Evolutionary conservation across 345 rosid species (phyloP).

Genomic region (Brassica carinata): DNA sequence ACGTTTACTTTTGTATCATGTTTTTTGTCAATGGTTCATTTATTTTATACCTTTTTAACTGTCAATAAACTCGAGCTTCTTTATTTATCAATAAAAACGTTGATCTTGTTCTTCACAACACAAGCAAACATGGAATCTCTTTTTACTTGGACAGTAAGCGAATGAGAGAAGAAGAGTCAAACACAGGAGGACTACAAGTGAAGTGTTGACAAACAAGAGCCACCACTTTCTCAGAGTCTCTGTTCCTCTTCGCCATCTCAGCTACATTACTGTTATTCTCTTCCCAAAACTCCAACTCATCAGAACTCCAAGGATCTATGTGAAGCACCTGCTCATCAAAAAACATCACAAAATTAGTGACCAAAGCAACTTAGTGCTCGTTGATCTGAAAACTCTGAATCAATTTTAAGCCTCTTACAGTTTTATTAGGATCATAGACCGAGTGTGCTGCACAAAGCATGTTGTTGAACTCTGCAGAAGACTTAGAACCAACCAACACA

Average conservation of each 20-base stretch:
- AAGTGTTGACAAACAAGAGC: constrained; percentile 91
- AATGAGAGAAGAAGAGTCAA: constrained; percentile 49
- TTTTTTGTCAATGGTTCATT: too few relatives aligned
- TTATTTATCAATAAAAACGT: constrained; percentile 7
- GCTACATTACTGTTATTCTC: constrained; percentile 57
- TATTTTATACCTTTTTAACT: too few relatives aligned
- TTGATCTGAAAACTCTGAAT: background rate
- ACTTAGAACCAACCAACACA: constrained; percentile 64
- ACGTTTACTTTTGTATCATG: too few relatives aligned
- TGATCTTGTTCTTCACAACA: constrained; percentile 4
- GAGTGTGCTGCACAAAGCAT: constrained; percentile 84
- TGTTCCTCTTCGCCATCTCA: constrained; percentile 60
- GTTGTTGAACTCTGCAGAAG: constrained; percentile 52
- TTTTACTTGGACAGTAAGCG: constrained; percentile 58
- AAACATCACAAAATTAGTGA: background rate
- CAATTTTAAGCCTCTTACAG: constrained; percentile 42
- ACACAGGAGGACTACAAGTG: constrained; percentile 75
- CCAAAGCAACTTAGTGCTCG: background rate
- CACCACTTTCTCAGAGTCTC: constrained; percentile 52
- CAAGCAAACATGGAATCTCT: constrained; percentile 29
- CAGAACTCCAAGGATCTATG: constrained; percentile 56
- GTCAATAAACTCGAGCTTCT: background rate
- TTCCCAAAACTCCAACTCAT: constrained; percentile 83
- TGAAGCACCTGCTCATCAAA: constrained; percentile 65
- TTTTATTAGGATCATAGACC: constrained; percentile 71